phyloP scores from a whole-genome alignment of 176 grass and related monocot genomes.

The Oryza officinalis region DNA sequence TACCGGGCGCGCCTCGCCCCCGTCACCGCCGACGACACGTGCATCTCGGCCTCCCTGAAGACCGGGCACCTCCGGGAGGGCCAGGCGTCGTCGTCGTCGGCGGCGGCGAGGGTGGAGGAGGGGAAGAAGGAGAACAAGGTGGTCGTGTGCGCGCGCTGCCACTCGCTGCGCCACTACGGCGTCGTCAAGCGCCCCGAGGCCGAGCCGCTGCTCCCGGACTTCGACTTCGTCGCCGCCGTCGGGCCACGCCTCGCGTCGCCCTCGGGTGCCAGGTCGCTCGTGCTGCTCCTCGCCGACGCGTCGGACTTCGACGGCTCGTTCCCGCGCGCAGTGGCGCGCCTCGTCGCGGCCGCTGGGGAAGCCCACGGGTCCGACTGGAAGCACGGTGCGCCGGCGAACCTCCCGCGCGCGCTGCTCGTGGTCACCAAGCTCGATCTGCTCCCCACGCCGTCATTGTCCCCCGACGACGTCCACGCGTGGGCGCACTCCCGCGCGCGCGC shows the following conservation, averaged over 20 bases:
- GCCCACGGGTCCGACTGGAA: slow-evolving; percentile 55
- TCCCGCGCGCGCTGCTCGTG: slow-evolving; percentile 62
- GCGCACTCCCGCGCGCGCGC: slow-evolving; percentile 53
- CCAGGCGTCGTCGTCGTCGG: background rate
- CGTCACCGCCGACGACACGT: slow-evolving; percentile 50
- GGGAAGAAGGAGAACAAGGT: slow-evolving; percentile 33
- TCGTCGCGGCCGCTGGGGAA: slow-evolving; percentile 50
- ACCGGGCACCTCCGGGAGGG: slow-evolving; percentile 32
- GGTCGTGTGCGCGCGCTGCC: slow-evolving; percentile 71
- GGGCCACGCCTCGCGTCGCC: slow-evolving; percentile 73
- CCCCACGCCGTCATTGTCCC: slow-evolving; percentile 52
- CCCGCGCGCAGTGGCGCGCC: slow-evolving; percentile 62
- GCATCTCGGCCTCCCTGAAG: slow-evolving; percentile 59
- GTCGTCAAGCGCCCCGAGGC: slow-evolving; percentile 64
- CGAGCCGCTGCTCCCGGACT: slow-evolving; percentile 68
- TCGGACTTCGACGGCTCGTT: slow-evolving; percentile 87
- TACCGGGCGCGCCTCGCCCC: slow-evolving; percentile 47
- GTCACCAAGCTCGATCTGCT: slow-evolving; percentile 84
- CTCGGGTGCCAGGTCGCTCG: slow-evolving; percentile 66
- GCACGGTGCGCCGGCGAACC: slow-evolving; percentile 49
- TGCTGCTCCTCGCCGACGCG: slow-evolving; percentile 77
- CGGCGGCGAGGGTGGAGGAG: background rate
- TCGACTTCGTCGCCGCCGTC: slow-evolving; percentile 69
- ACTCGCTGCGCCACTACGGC: slow-evolving; percentile 81
- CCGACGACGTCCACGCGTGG: slow-evolving; percentile 66